Base-by-base conservation (phyloP, 768 basidiomycete species). In the Boletellus ananiceps region DNA sequence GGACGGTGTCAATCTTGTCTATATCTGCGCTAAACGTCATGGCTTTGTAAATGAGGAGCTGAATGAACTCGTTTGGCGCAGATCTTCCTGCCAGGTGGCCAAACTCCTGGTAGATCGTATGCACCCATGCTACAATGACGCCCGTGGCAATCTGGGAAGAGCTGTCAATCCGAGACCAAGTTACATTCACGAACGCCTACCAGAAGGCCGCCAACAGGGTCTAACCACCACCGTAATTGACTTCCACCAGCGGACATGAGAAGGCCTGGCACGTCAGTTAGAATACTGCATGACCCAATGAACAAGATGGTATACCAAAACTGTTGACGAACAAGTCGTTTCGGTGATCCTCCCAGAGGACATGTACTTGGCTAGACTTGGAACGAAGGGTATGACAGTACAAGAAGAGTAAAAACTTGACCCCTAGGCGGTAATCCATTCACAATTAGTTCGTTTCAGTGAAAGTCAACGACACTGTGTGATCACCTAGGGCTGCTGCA, bases 321-420 rank as follows among this genome's bases (percentile, higher is more conserved):
- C 78, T 72, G 60, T 93, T 93, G 63, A 92, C 83, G 63, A 82
- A 88, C n/a, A 93, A 64, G 60, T 95, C 95, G 60, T 93, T 97
- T 57, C 94, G 76, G 56, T 97, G 94, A 63, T 98, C 95, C 67
- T 96, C 90, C 93, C 92, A 97, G 25, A 96, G 78, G n/a, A 96
- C 82, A 40, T 81, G 80, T 2, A 99, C 95, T 69, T 99, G 96
- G 59, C 89, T 93, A 6, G 88, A 93, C 55, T 80, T 81, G 29
- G 76, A 78, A 25, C 90, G 82, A 39, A 95, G 76, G 3, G 88
- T 77, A 59, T 73, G 81, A 66, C 93, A 93, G 69, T 93, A 96
- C 4, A 93, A 33, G 71, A 98, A 98, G 37, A 99, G 79, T 0
- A 84, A 38, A 40, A 92, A 75, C 69, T 99, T 99, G 54, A 89